These are phyloP conservation scores for Colletotrichum sp. DNA, from an alignment of 2,329 filamentous ascomycete genomes.

Conservation along the genomic window DNA sequence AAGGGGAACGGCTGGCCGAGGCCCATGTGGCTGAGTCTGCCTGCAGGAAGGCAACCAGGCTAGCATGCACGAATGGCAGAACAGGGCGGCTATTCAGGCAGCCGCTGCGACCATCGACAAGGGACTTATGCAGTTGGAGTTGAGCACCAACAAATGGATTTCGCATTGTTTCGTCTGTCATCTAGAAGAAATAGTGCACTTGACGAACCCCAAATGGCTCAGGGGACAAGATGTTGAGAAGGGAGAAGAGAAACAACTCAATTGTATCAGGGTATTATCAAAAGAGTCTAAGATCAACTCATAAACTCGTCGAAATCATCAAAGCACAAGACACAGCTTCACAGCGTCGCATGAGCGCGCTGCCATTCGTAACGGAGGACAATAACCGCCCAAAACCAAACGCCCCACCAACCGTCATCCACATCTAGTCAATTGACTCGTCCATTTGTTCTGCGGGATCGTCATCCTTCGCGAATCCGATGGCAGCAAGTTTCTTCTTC, in stretches of 20 bases:
- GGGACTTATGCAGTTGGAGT: not conserved
- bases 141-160: no score
- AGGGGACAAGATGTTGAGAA: not conserved
- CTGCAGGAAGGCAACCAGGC: conserved; percentile 2
- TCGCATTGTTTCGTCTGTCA: no score
- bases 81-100: not conserved
- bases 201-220: no score
- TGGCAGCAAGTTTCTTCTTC: conserved; percentile 7
- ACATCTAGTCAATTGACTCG: not conserved
- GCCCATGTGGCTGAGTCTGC: not conserved
- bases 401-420: no score
- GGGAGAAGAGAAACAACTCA: not conserved
- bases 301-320: not conserved
- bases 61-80: not conserved
- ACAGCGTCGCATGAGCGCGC: not conserved
- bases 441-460: no score
- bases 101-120: not conserved
- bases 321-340: not conserved
- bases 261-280: not conserved
- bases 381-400: not conserved
- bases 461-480: no score
- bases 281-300: not conserved
- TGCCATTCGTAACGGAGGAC: rapidly evolving
- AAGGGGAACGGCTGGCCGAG: not conserved
- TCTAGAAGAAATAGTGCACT: no score